A percentile compares a stretch with the other conserved stretches of the same genome.
Conservation (phyloP, 2,329 filamentous ascomycete genomes). For the Cytospora schulzeri region DNA sequence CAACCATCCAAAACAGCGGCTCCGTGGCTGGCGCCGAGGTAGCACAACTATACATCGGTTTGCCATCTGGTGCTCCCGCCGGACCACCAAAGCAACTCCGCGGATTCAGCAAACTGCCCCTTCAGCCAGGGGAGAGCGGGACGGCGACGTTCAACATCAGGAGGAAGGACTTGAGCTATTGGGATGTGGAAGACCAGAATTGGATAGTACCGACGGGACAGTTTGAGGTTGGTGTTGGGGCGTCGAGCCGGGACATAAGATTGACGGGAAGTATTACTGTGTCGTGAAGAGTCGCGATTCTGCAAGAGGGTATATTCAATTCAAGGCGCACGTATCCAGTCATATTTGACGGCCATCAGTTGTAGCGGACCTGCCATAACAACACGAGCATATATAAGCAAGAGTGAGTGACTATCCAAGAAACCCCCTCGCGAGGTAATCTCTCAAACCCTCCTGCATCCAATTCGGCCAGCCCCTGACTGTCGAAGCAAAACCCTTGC, state of each 20-base stretch:
- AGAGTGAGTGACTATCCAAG: neutral
- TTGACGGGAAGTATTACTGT: conserved; percentile 39
- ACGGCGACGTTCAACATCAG: conserved; percentile 56
- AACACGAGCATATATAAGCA: no score
- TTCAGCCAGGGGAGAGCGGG: conserved; percentile 50
- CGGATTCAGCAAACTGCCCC: conserved; percentile 61
- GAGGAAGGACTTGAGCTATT: conserved; percentile 65
- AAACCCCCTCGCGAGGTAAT: conserved; percentile 25
- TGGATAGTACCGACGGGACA: conserved; percentile 57
- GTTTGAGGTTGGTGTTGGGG: conserved; percentile 47
- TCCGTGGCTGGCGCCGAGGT: conserved; percentile 63
- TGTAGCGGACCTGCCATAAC: neutral
- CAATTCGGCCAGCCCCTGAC: conserved; percentile 47
- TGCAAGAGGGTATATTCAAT: no score
- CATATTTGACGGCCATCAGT: neutral
- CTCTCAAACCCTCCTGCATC: conserved; percentile 39
- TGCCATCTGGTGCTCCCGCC: conserved; percentile 43
- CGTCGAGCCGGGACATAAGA: conserved; percentile 50
- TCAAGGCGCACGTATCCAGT: neutral
- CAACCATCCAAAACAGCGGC: conserved; percentile 68
- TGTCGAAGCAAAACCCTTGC: conserved; percentile 31
- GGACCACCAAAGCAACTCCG: conserved; percentile 55
- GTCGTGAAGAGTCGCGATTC: neutral
- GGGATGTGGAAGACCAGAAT: conserved; percentile 60
- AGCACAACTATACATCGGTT: conserved; percentile 59